Evolutionary conservation across 371 early-diverging fungal species (phyloP), one percentile per base, ranked within the genome.

Genomic region (Saksenaea vasiformis): DNA sequence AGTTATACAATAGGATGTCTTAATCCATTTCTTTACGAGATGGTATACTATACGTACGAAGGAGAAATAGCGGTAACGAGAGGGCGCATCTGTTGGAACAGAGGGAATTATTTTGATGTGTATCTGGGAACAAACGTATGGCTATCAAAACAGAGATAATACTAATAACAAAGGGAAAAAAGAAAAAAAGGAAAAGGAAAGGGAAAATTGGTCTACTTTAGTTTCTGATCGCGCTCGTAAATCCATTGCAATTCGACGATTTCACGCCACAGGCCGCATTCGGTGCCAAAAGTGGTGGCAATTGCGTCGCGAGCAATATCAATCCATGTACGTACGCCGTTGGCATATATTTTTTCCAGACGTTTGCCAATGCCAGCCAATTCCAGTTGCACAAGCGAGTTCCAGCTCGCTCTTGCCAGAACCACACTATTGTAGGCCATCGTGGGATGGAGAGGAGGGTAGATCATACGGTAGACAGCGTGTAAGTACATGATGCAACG

Each of bases 391-490:
- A 81, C 77, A 28, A 81, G 54, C 3, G 79, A 74, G 47, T 91
- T 90, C 90, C 89, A 91, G 7, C 83, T 67, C 54, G 87, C 77
- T 65, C 90, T 85, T 26, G 88, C 90, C 19, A 87, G 60, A n/a
- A 85, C 81, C 37, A 91, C 69, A 24, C 80, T 80, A 60, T 91
- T 90, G 31, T 85, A 78, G 10, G 86, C 80, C 1, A 90, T 60
- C 14, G 87, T 71, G 1, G 93, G 91, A 68, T 92, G 91, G 54
- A 79, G 74, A 4, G 86, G 78, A 38, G 90, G 90, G 66, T 91
- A 92, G 7, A 85, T 72, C 53, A 91, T 31, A n/a, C 86, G 64
- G 57, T 93, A 92, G 11, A 86, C 76, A 0, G 87, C 84, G 65
- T 88, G 75, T 1, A 91, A 77, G 60, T 85, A 87, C n/a, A 80